phyloP scores from a whole-genome alignment of 1,139 yeast species.

The Nakaseomyces sp. region DNA sequence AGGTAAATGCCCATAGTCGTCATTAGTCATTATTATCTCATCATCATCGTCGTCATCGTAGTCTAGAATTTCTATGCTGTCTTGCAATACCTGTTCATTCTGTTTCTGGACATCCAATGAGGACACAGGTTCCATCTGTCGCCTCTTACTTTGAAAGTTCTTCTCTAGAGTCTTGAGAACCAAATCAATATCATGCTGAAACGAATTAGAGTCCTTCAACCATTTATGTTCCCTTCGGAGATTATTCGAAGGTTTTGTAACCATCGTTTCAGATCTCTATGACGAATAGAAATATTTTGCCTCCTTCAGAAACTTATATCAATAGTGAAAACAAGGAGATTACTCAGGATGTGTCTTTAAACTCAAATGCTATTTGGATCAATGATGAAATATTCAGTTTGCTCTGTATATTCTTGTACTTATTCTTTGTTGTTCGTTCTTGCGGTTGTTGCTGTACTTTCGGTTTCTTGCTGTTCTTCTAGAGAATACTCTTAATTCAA shows the following conservation, averaged over 20 bases:
- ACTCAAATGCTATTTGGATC: too few relatives aligned
- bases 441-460: too few relatives aligned
- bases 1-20: not conserved
- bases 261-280: too few relatives aligned
- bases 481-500: too few relatives aligned
- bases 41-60: constrained; percentile 2
- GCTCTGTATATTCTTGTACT: too few relatives aligned
- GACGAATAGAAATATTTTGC: too few relatives aligned
- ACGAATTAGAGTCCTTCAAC: constrained; percentile 20
- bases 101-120: not conserved
- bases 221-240: constrained; percentile 29
- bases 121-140: not conserved
- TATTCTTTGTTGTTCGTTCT: too few relatives aligned
- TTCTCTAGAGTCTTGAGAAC: constrained; percentile 16
- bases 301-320: too few relatives aligned
- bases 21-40: not conserved
- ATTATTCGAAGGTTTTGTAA: constrained; percentile 26
- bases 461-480: too few relatives aligned
- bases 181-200: constrained; percentile 17
- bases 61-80: constrained; percentile 3
- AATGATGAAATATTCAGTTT: too few relatives aligned
- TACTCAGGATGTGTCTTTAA: too few relatives aligned
- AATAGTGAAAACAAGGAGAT: too few relatives aligned
- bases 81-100: not conserved
- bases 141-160: constrained; percentile 11